phyloP scores from a whole-genome alignment of 139 green algal species.

The Chlamydomonas sphaeroides region DNA sequence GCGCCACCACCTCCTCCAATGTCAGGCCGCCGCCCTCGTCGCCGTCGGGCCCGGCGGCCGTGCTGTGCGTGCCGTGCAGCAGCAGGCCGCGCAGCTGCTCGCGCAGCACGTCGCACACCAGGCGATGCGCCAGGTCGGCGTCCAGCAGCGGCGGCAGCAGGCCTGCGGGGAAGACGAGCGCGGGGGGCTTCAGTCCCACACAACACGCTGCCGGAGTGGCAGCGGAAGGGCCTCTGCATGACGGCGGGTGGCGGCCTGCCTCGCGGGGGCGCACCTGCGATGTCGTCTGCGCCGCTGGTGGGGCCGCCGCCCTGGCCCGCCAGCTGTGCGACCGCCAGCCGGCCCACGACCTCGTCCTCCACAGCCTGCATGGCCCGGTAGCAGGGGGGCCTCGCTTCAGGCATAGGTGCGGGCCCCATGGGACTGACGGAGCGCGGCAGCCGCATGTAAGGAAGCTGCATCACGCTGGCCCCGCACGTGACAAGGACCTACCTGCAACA shows the following conservation, averaged over 20 bases:
- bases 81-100: slow-evolving; percentile 17
- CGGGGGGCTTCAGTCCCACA: no score
- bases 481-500: slow-evolving; percentile 11
- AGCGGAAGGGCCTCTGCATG: no score
- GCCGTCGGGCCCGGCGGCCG: no score
- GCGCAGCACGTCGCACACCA: slow-evolving; percentile 16
- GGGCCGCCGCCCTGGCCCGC: not conserved
- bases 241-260: no score
- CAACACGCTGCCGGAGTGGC: no score
- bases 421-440: not conserved
- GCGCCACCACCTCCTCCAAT: slow-evolving; percentile 27
- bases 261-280: not conserved
- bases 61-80: not conserved
- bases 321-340: slow-evolving; percentile 7
- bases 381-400: no score
- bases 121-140: not conserved
- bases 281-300: not conserved
- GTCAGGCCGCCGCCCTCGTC: not conserved
- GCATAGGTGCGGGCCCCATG: no score
- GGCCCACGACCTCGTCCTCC: slow-evolving; percentile 19
- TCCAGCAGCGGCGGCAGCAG: slow-evolving; percentile 21
- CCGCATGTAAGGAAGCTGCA: no score
- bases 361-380: slow-evolving; percentile 4
- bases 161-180: not conserved
- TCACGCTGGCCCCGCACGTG: no score